phyloP scores from a whole-genome alignment of 495 filamentous ascomycete species.

The Copromyces sp. region DNA sequence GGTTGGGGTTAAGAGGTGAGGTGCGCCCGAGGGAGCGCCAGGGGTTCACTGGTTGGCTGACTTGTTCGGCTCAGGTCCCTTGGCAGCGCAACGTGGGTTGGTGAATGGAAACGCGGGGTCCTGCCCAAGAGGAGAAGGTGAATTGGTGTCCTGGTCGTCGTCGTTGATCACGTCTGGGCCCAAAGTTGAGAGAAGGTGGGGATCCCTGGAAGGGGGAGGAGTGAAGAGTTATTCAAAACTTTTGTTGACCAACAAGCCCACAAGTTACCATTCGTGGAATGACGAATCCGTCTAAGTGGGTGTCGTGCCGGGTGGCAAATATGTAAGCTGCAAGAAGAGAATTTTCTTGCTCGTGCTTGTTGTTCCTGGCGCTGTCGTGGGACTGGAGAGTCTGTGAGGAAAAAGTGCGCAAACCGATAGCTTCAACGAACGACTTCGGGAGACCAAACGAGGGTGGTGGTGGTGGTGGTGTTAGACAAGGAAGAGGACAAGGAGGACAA shows the following conservation, averaged over 20 bases:
- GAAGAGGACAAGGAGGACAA: neutral
- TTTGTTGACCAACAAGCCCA: conserved; percentile 3
- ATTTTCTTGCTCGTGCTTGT: conserved; percentile 12
- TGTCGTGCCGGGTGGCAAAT: conserved; percentile 23
- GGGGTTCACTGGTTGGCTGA: conserved; percentile 11
- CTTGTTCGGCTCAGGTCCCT: neutral
- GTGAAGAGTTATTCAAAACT: conserved; percentile 4
- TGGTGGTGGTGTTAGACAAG: neutral
- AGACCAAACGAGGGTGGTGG: neutral
- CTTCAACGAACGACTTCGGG: neutral
- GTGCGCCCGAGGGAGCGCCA: conserved; percentile 1
- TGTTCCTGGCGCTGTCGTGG: neutral
- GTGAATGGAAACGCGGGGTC: conserved; percentile 6
- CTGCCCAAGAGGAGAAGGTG: neutral
- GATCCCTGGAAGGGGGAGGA: neutral
- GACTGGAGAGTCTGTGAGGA: neutral
- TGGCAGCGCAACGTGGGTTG: neutral
- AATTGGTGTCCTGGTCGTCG: neutral
- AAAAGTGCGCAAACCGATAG: neutral
- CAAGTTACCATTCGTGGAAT: conserved; percentile 4
- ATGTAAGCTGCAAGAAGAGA: conserved; percentile 21
- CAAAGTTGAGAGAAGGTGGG: neutral
- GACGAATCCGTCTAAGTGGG: neutral
- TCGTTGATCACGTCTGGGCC: neutral
- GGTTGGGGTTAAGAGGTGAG: conserved; percentile 6